Conservation (phyloP, 495 filamentous ascomycete genomes). For the Aspergillus olivimuriae region DNA sequence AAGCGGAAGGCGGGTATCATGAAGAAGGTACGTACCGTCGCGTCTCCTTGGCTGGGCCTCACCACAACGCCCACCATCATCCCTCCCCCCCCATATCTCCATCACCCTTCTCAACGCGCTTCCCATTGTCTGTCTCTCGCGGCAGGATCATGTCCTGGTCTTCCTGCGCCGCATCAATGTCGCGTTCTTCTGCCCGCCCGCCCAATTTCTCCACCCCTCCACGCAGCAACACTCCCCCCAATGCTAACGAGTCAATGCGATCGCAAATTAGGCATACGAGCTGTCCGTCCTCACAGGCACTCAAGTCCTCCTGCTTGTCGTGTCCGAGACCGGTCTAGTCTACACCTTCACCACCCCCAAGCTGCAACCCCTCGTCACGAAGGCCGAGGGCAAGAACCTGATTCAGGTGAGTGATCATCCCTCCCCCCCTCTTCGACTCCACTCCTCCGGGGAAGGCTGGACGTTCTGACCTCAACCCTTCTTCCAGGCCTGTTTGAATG, state of each 20-base stretch:
- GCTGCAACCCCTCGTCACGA: conserved; percentile 96
- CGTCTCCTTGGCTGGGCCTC: conserved; percentile 14
- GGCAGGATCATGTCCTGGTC: no score
- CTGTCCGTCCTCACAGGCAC: conserved; percentile 96
- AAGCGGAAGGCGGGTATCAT: conserved; percentile 99
- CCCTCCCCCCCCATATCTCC: conserved; percentile 1
- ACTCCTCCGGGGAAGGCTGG: background rate
- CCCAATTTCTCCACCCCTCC: background rate
- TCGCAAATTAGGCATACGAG: conserved; percentile 75
- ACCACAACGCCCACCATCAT: conserved; percentile 7
- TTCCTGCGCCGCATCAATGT: no score
- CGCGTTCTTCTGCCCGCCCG: conserved; percentile 14
- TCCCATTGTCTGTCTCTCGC: no score
- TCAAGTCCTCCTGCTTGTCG: conserved; percentile 93
- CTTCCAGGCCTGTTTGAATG: conserved; percentile 85
- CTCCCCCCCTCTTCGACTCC: background rate
- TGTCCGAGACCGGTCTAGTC: conserved; percentile 96
- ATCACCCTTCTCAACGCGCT: conserved; percentile 1
- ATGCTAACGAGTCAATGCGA: conserved; percentile 16
- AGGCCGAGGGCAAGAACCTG: conserved; percentile 98
- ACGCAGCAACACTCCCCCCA: background rate
- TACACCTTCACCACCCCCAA: conserved; percentile 99
- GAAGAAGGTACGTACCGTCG: conserved; percentile 83
- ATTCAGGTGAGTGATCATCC: conserved; percentile 71
- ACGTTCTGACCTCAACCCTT: background rate